These are phyloP conservation scores for Trametes cubensis DNA, from an alignment of 768 basidiomycete species.

Conservation along the genomic window DNA sequence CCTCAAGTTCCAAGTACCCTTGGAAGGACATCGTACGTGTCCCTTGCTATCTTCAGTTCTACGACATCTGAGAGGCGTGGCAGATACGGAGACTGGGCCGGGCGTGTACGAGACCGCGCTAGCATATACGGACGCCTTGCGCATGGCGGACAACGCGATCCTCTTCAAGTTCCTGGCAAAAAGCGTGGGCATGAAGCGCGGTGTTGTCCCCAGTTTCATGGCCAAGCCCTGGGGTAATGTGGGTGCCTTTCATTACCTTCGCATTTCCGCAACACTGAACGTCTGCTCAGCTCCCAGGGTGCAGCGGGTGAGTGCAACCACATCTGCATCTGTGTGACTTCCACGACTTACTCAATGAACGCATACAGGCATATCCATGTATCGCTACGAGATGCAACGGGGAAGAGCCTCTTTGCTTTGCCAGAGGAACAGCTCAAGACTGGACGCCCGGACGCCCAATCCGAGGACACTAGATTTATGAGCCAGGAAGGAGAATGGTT, in stretches of 20 bases:
- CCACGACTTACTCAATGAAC: neutral
- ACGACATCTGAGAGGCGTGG: neutral
- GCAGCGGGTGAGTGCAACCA: slow-evolving; percentile 70
- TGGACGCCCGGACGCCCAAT: slow-evolving; percentile 72
- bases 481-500: slow-evolving; percentile 88
- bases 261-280: neutral
- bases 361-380: slow-evolving; percentile 63
- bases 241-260: slow-evolving; percentile 33
- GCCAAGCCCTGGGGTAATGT: slow-evolving; percentile 96
- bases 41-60: neutral
- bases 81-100: slow-evolving; percentile 92
- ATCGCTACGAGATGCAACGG: slow-evolving; percentile 69
- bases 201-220: slow-evolving; percentile 96
- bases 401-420: slow-evolving; percentile 81
- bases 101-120: slow-evolving; percentile 88
- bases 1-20: slow-evolving; percentile 67
- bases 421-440: slow-evolving; percentile 57
- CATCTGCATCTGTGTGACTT: neutral
- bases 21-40: slow-evolving; percentile 83
- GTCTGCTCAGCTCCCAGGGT: slow-evolving; percentile 78
- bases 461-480: slow-evolving; percentile 81
- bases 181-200: slow-evolving; percentile 86
- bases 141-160: slow-evolving; percentile 90
- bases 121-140: slow-evolving; percentile 74
- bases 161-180: slow-evolving; percentile 94